These are phyloP conservation scores for Fomitopsis pinicola DNA, from an alignment of 1,284 basidiomycete genomes.

Conservation along the genomic window DNA sequence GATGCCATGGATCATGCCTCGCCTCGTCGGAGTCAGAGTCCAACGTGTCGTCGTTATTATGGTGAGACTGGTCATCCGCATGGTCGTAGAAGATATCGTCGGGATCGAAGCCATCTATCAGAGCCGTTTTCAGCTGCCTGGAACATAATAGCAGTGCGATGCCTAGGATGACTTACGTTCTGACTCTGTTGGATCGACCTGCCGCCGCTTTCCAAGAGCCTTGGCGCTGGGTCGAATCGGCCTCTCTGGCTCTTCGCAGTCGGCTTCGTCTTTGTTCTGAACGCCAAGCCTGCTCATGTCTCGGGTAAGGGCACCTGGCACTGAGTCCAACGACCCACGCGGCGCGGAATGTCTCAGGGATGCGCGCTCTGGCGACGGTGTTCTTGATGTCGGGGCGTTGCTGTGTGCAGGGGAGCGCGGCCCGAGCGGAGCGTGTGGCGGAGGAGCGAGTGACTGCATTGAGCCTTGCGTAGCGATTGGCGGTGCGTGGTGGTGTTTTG, in stretches of 20 bases:
- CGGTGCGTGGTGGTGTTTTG: conserved; percentile 16
- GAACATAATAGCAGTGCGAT: too few species aligned
- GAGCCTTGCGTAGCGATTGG: conserved; percentile 14
- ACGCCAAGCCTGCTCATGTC: conserved; percentile 11
- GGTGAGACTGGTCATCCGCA: conserved; percentile 22
- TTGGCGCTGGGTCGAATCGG: conserved; percentile 64
- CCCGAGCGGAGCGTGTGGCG: conserved; percentile 62
- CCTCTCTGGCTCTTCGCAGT: conserved; percentile 21
- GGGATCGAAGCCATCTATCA: conserved; percentile 35
- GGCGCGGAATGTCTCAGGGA: conserved; percentile 1
- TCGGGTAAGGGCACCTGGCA: conserved; percentile 3
- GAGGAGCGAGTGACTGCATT: conserved; percentile 48
- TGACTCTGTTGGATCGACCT: conserved; percentile 39
- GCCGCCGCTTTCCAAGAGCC: conserved; percentile 72
- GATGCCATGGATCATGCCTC: conserved; percentile 27
- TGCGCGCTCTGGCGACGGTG: conserved; percentile 43
- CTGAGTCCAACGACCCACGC: conserved; percentile 16
- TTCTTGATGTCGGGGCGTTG: conserved; percentile 40
- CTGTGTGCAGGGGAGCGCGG: conserved; percentile 56
- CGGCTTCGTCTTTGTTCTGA: conserved; percentile 11
- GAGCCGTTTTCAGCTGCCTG: background rate
- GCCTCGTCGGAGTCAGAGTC: conserved; percentile 38
- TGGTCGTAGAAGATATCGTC: conserved; percentile 41
- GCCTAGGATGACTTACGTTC: conserved; percentile 36
- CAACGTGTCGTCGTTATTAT: conserved; percentile 24